Percentiles rank a stretch among this genome's conserved stretches.
These are phyloP conservation scores for Spongospora subterranea DNA, from an alignment of 208 protist genomes.

Conservation along the genomic window DNA sequence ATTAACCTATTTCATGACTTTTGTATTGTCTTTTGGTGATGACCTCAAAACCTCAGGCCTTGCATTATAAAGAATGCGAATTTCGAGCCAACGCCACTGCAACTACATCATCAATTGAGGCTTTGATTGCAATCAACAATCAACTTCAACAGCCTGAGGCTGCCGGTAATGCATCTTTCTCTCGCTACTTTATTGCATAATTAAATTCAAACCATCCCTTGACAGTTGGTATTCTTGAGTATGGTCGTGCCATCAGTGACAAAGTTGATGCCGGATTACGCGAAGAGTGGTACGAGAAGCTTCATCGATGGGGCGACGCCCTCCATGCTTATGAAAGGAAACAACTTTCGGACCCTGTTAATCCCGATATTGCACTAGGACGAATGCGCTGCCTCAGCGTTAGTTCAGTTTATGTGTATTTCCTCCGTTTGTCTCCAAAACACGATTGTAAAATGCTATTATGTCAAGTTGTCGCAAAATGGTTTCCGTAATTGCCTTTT, in stretches of 20 bases:
- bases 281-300: conserved; percentile 87
- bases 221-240: conserved; percentile 49
- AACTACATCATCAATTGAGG: conserved; percentile 74
- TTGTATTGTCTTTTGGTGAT: neutral
- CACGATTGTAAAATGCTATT: too few relatives aligned
- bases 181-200: neutral
- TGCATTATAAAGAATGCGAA: conserved; percentile 91
- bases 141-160: conserved; percentile 96
- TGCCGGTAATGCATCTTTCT: conserved; percentile 82
- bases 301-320: conserved; percentile 97
- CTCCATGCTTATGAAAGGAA: conserved; percentile 78
- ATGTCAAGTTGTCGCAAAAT: too few relatives aligned
- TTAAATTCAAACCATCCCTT: neutral
- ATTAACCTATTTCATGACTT: too few relatives aligned
- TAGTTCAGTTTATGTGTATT: conserved; percentile 78
- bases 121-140: conserved; percentile 96
- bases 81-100: conserved; percentile 60
- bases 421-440: too few relatives aligned
- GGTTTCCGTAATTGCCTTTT: too few relatives aligned
- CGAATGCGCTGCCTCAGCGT: conserved; percentile 95
- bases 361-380: conserved; percentile 76
- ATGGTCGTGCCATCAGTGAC: neutral
- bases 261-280: neutral
- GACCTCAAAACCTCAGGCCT: conserved; percentile 78
- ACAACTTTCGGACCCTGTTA: conserved; percentile 61